phyloP scores from a whole-genome alignment of 2,329 filamentous ascomycete species.

The Falciphora oryzae region DNA sequence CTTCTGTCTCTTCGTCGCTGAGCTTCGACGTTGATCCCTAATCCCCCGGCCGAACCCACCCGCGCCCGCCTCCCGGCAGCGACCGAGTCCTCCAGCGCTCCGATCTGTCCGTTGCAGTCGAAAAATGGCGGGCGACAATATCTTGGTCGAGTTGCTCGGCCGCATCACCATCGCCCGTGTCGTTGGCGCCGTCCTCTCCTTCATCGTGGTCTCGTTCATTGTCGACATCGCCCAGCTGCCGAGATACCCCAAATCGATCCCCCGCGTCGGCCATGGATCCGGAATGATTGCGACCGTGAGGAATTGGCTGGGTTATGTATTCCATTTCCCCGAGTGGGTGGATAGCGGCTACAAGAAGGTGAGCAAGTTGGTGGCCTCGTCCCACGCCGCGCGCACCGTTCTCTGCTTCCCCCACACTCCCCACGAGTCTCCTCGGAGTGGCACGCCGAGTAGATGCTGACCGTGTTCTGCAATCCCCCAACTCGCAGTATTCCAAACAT shows the following conservation, averaged over 20 bases:
- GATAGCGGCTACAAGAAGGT: slow-evolving; percentile 38
- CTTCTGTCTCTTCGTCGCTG: neutral
- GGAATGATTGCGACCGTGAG: slow-evolving; percentile 30
- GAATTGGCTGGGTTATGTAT: slow-evolving; percentile 34
- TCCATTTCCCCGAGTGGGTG: slow-evolving; percentile 33
- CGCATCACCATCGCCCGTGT: slow-evolving; percentile 26
- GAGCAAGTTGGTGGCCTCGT: neutral
- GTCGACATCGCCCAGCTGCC: slow-evolving; percentile 34
- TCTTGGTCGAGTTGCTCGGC: slow-evolving; percentile 23
- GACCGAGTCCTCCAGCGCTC: too few relatives aligned
- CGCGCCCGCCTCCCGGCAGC: neutral
- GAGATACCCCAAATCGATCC: slow-evolving; percentile 32
- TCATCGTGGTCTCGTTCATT: slow-evolving; percentile 32
- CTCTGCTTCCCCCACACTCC: too few relatives aligned
- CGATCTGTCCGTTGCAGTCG: neutral
- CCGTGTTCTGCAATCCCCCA: neutral
- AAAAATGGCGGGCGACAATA: slow-evolving; percentile 10
- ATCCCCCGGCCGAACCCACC: too few relatives aligned
- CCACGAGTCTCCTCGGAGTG: too few relatives aligned
- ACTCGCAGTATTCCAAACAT: slow-evolving; percentile 33
- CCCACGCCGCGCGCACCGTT: too few relatives aligned
- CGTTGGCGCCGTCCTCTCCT: slow-evolving; percentile 21
- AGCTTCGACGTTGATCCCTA: neutral
- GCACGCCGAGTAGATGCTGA: too few relatives aligned
- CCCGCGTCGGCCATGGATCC: slow-evolving; percentile 33